These are phyloP conservation scores for Zygoascus bituminiphila DNA, from an alignment of 805 yeast genomes.

Conservation along the genomic window DNA sequence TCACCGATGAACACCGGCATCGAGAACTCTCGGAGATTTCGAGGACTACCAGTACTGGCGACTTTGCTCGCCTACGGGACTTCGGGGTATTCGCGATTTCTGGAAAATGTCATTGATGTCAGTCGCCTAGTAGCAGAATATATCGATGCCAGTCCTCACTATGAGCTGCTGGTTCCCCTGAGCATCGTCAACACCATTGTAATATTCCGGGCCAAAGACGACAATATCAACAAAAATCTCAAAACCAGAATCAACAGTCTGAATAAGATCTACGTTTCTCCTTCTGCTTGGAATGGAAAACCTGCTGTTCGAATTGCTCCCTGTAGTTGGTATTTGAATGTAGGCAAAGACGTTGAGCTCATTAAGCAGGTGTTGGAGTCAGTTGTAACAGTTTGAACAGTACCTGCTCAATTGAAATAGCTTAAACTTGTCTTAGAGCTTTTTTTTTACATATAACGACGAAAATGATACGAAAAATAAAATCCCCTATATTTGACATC, in stretches of 20 bases:
- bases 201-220: slow-evolving; percentile 16
- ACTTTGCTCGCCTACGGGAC: slow-evolving; percentile 19
- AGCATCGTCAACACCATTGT: slow-evolving; percentile 14
- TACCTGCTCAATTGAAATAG: no score
- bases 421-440: no score
- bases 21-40: slow-evolving; percentile 20
- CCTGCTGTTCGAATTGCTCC: slow-evolving; percentile 20
- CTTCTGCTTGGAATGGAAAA: slow-evolving; percentile 16
- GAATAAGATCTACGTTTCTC: slow-evolving; percentile 15
- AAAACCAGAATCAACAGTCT: slow-evolving; percentile 12
- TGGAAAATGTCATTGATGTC: slow-evolving; percentile 12
- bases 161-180: slow-evolving; percentile 12
- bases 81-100: slow-evolving; percentile 12
- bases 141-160: slow-evolving; percentile 10
- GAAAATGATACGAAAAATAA: no score
- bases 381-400: no score
- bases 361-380: background rate
- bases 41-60: slow-evolving; percentile 18
- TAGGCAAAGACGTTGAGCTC: background rate
- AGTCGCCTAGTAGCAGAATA: slow-evolving; percentile 11
- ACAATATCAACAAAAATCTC: slow-evolving; percentile 5
- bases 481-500: no score
- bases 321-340: slow-evolving; percentile 16
- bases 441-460: no score
- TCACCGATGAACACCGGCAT: slow-evolving; percentile 17